These are phyloP conservation scores for Pseudozyma sp. DNA, from an alignment of 1,284 basidiomycete species.

Conservation along the genomic window DNA sequence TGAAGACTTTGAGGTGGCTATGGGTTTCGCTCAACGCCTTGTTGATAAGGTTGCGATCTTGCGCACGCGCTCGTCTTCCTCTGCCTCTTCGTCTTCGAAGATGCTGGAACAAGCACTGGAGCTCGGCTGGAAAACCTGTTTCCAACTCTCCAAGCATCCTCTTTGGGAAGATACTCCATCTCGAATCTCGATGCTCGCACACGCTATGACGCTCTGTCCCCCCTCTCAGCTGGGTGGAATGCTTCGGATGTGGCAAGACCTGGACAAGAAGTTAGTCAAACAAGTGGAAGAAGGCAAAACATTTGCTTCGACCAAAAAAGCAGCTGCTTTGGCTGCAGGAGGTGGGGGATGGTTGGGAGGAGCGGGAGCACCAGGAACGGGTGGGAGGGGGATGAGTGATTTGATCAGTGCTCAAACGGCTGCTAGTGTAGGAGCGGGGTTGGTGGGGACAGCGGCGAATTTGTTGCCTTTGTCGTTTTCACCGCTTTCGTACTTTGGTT, in stretches of 20 bases:
- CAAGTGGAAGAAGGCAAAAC: slow-evolving; percentile 27
- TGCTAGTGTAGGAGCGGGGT: slow-evolving; percentile 18
- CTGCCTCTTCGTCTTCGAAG: background rate
- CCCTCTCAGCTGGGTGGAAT: slow-evolving; percentile 20
- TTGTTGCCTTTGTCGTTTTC: slow-evolving; percentile 25
- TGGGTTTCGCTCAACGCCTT: slow-evolving; percentile 26
- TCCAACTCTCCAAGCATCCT: slow-evolving; percentile 45
- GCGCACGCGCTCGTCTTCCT: slow-evolving; percentile 5
- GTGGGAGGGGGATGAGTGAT: slow-evolving; percentile 2
- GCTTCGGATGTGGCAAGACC: slow-evolving; percentile 26
- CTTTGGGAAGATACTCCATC: slow-evolving; percentile 38
- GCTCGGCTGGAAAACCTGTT: slow-evolving; percentile 39
- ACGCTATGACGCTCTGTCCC: slow-evolving; percentile 38
- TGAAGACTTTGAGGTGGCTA: slow-evolving; percentile 38
- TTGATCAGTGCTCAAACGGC: slow-evolving; percentile 22
- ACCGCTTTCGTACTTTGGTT: slow-evolving; percentile 34
- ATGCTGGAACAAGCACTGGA: slow-evolving; percentile 6
- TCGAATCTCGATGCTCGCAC: slow-evolving; percentile 26
- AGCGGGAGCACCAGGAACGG: background rate
- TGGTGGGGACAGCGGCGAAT: slow-evolving; percentile 37
- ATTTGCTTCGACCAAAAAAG: slow-evolving; percentile 22
- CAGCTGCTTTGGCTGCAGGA: background rate
- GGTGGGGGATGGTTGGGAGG: slow-evolving; percentile 1
- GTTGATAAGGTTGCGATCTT: slow-evolving; percentile 9
- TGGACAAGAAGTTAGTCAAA: slow-evolving; percentile 25